A percentile compares a stretch with the other conserved stretches of the same genome.
Conservation (phyloP, 1,284 basidiomycete genomes). For the Marasmius tenuissimus region DNA sequence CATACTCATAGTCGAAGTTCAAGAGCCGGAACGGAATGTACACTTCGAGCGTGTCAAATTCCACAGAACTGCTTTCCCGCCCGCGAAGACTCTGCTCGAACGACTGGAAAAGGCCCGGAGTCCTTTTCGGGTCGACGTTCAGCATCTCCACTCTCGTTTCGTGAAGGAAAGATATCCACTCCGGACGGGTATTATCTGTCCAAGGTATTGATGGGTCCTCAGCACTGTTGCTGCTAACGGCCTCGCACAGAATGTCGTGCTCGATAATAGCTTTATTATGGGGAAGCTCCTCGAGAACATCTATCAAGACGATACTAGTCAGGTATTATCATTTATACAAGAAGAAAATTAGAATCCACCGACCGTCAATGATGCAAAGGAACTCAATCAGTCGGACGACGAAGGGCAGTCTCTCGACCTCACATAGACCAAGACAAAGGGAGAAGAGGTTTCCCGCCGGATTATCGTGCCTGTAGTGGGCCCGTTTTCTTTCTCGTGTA, state of each 20-base stretch:
- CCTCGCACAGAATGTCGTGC: conserved; percentile 20
- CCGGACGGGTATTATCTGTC: not conserved
- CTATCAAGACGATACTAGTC: conserved; percentile 1
- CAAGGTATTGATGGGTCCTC: not conserved
- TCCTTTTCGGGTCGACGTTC: conserved; percentile 13
- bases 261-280: conserved; percentile 16
- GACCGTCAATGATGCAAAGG: conserved; percentile 23
- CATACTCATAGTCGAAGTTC: conserved; percentile 22
- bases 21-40: conserved; percentile 22
- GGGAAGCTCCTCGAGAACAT: conserved; percentile 21
- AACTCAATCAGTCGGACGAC: conserved; percentile 19
- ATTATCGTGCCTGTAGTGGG: conserved; percentile 20
- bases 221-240: conserved; percentile 5
- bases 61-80: conserved; percentile 16
- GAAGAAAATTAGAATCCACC: not conserved
- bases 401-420: conserved; percentile 17
- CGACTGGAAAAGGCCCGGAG: conserved; percentile 12
- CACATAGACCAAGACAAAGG: not conserved
- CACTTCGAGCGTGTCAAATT: conserved; percentile 19
- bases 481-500: conserved; percentile 18
- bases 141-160: conserved; percentile 15
- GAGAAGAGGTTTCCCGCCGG: not conserved
- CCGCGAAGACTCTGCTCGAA: conserved; percentile 15
- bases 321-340: not conserved
- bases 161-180: conserved; percentile 12